Evolutionary conservation across 164 flowering plant genomes (phyloP).

Genomic region (Dillenia suffruticosa): DNA sequence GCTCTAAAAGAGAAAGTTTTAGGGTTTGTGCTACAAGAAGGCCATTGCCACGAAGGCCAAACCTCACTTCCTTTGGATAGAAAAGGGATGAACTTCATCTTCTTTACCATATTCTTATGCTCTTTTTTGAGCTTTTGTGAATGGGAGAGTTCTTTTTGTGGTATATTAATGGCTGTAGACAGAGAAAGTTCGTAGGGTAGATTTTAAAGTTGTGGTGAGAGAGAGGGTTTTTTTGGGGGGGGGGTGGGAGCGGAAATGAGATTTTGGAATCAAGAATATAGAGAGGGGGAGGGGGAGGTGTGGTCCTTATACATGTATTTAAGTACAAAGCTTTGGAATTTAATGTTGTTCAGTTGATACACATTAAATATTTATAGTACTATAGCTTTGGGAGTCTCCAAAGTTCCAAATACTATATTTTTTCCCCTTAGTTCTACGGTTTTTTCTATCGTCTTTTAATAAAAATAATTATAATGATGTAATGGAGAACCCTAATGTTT

Average conservation of each 20-base stretch:
- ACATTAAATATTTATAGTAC: slow-evolving; percentile 8
- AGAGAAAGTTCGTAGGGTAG: slow-evolving; percentile 11
- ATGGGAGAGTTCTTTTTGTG: slow-evolving; percentile 4
- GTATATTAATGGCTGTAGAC: slow-evolving; percentile 22
- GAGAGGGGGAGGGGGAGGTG: slow-evolving; percentile 7
- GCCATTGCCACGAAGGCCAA: slow-evolving; percentile 61
- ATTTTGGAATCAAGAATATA: neutral
- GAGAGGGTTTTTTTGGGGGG: neutral
- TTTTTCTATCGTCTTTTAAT: too few species aligned
- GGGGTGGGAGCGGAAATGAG: slow-evolving; percentile 5
- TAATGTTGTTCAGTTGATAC: slow-evolving; percentile 16
- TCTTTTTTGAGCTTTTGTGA: neutral
- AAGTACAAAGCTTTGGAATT: slow-evolving; percentile 14
- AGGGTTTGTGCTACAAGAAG: slow-evolving; percentile 53
- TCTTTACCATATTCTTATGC: slow-evolving; percentile 22
- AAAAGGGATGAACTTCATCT: slow-evolving; percentile 15
- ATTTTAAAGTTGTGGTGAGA: slow-evolving; percentile 16
- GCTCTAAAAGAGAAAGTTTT: slow-evolving; percentile 63
- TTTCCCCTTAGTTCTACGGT: too few species aligned
- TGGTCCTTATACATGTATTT: slow-evolving; percentile 20
- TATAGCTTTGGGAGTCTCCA: too few species aligned
- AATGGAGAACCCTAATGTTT: too few species aligned
- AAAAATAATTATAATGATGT: too few species aligned
- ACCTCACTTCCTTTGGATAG: slow-evolving; percentile 23
- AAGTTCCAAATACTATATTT: too few species aligned